Evolutionary conservation across 179 eudicot genomes (phyloP), one percentile per base, ranked within the genome.

Genomic region (Vitellaria paradoxa): DNA sequence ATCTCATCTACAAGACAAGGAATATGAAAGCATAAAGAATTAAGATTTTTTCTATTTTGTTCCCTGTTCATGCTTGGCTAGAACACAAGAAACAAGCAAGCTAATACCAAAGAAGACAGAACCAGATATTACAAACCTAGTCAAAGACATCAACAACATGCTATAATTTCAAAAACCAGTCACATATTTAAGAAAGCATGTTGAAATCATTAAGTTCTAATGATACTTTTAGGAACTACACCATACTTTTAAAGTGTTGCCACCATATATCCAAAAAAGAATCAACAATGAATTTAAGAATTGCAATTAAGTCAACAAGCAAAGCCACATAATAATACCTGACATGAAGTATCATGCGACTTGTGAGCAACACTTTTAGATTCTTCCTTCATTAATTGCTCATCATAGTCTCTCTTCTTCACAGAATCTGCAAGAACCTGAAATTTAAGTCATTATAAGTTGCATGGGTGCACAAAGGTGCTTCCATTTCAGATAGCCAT

Each of bases 381-480:
- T 83, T 91, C 97, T 82, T 96, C 96, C 87, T 91, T 96, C 72
- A 88, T 88, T 74, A 96, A 82, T 65, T 92, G 98, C 70, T 93
- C 99, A 81, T 96, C 99, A 77, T 93, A 93, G 81, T 93, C 99
- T 84, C 90, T 86, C 86, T 86, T 96, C 88, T 93, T 96, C 46
- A 85, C 82, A 77, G 87, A 88, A 89, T 96, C 98, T 71, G 99
- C 92, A 79, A 96, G 96, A 83, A 93, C 91, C 99, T 96, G 82
- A 60, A 55, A 21, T 50, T 72, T 47, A 46, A 56, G 53, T 69
- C 37, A 53, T 73, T 72, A 76, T 72, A 65, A 77, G 68, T 46
- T 62, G 13, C 78, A 61, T 50, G 62, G 53, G 20, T 42, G 8
- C 45, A 5, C 45, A 42, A 42, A 42, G 45, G 45, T 42, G 45